These are phyloP conservation scores for Coemansia sp. DNA, from an alignment of 192 early-diverging fungal genomes.

Conservation along the genomic window DNA sequence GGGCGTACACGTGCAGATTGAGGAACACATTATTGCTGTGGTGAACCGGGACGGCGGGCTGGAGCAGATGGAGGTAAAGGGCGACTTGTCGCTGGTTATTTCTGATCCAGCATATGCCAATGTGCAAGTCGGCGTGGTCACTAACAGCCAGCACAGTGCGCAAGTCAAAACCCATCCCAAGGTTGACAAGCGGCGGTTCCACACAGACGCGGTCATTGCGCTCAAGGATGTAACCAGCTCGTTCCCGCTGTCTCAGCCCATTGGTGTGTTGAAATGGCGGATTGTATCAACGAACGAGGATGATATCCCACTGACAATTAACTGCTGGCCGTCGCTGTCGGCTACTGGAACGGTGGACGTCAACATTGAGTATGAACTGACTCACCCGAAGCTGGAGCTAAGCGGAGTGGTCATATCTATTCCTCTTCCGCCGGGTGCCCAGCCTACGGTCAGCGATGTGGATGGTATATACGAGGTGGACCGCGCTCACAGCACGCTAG, in stretches of 20 bases:
- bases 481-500: constrained; percentile 64
- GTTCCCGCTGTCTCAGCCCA: constrained; percentile 82
- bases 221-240: constrained; percentile 78
- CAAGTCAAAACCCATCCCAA: constrained; percentile 99
- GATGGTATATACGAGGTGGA: constrained; percentile 84
- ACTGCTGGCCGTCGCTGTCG: constrained; percentile 95
- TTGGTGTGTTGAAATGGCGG: constrained; percentile 90
- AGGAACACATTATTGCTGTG: constrained; percentile 82
- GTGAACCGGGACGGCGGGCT: constrained; percentile 90
- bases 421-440: constrained; percentile 74
- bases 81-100: constrained; percentile 80
- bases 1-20: constrained; percentile 83
- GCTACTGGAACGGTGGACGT: constrained; percentile 88
- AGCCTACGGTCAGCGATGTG: constrained; percentile 74
- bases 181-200: constrained; percentile 89
- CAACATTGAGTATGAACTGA: constrained; percentile 96
- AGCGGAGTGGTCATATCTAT: constrained; percentile 86
- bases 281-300: constrained; percentile 80
- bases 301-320: constrained; percentile 78
- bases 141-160: constrained; percentile 62
- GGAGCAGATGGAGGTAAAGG: constrained; percentile 92
- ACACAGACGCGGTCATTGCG: constrained; percentile 66
- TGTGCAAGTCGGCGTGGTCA: constrained; percentile 62
- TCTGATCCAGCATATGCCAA: constrained; percentile 63
- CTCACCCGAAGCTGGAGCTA: constrained; percentile 71